Evolutionary conservation across 1,139 yeast species (phyloP), one percentile per base, ranked within the genome.

Genomic region (Diutina pseudorugosa): DNA sequence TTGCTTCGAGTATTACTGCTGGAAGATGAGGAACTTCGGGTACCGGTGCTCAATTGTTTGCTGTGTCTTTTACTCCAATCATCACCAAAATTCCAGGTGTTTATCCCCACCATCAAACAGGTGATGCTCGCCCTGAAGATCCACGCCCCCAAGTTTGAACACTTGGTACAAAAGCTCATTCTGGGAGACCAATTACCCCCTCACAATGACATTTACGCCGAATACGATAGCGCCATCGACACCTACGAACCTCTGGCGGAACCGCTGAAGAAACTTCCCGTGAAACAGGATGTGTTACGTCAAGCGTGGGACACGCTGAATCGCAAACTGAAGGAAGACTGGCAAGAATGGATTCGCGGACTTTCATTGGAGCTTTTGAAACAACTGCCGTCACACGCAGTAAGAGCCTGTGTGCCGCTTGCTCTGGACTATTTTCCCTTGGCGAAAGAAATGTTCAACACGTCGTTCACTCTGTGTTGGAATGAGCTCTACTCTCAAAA

Each of bases 401-500:
- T 94, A 49, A 76, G 98, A 58, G 96, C 98, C 0, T 93, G 98
- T 65, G 89, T 96, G 1, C 85, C 87, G 9, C 71, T 94, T 53
- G 98, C 98, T 0, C 83, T 89, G 6, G 89, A 88, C 51, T 89
- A 91, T 61, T 82, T 86, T 53, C 96, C 96, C 0, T 68, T 94
- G 50, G 96, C 98, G 0, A 84, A 85, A 58, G 97, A 91, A 57
- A 70, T 94, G 53, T 94, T 94, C 71, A 94, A 94, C 64, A 91
- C 96, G 27, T 87, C 96, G 62, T 94, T 94, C 73, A 91, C 94
- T 36, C 86, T 96, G 62, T 91, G 97, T 59, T 94, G 98, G 98
- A 82, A 85, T 55, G 97, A 91, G 60, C 72, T 94, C 23, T 89
- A 88, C 60, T 86, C 91, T n/a, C 93, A 86, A 57, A 86, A 89